phyloP scores from a whole-genome alignment of 306 rosid species.

The Cicer bijugum region DNA sequence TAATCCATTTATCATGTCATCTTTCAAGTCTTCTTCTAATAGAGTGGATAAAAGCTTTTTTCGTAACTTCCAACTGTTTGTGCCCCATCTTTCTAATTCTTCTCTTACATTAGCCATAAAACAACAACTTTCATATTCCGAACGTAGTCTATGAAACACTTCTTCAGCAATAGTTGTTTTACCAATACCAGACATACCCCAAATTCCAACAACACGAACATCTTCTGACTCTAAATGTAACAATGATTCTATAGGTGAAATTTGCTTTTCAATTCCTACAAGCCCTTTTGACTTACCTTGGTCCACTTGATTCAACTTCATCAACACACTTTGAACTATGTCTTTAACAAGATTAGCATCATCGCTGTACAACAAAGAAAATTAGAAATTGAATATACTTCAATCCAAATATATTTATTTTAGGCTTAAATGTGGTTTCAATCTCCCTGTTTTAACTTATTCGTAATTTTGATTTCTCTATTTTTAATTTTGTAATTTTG shows the following conservation, averaged over 20 bases:
- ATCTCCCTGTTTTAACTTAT: too few species aligned
- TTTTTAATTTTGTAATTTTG: too few species aligned
- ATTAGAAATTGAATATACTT: not conserved
- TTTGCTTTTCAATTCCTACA: constrained; percentile 37
- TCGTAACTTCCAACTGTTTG: constrained; percentile 15
- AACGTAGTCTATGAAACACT: not conserved
- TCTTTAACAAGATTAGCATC: constrained; percentile 36
- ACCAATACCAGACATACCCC: constrained; percentile 43
- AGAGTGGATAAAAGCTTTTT: constrained; percentile 13
- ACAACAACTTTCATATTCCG: constrained; percentile 21
- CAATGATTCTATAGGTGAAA: constrained; percentile 30
- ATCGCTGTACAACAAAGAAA: not conserved
- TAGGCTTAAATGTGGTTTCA: not conserved
- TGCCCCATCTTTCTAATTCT: constrained; percentile 2
- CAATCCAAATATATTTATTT: not conserved
- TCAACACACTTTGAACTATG: not conserved
- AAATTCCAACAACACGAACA: constrained; percentile 38
- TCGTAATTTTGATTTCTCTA: too few species aligned
- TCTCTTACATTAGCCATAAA: constrained; percentile 26
- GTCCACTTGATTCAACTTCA: not conserved
- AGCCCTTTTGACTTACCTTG: constrained; percentile 8
- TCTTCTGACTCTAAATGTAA: not conserved
- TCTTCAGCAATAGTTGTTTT: constrained; percentile 39
- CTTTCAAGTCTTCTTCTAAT: constrained; percentile 3
- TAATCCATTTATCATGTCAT: constrained; percentile 8